Conservation (phyloP, 352 stramenopile species). For the Globisporangium orthogonon region DNA sequence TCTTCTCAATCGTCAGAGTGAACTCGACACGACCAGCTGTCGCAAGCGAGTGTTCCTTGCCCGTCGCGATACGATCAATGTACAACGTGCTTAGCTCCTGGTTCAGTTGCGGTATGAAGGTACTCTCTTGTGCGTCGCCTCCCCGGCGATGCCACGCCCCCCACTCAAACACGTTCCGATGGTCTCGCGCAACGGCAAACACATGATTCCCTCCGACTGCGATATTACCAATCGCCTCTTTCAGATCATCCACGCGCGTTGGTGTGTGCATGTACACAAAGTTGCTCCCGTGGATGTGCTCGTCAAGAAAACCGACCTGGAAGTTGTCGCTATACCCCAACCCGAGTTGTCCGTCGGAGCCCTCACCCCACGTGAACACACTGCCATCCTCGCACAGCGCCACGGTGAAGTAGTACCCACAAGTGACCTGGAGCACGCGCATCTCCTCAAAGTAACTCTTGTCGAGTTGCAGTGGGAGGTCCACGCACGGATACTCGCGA, state of each 20-base stretch:
- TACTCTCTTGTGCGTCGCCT: conserved; percentile 38
- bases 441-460: conserved; percentile 71
- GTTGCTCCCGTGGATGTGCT: conserved; percentile 62
- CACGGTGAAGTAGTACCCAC: conserved; percentile 68
- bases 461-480: conserved; percentile 65
- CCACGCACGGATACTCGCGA: conserved; percentile 55
- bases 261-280: conserved; percentile 73
- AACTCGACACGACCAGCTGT: conserved; percentile 40
- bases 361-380: conserved; percentile 69
- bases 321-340: conserved; percentile 60
- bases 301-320: conserved; percentile 58
- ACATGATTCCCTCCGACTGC: conserved; percentile 64
- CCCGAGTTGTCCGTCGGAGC: conserved; percentile 65
- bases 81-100: conserved; percentile 33
- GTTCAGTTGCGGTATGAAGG: conserved; percentile 45
- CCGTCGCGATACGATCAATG: conserved; percentile 39
- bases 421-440: conserved; percentile 59
- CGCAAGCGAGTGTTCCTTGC: conserved; percentile 60
- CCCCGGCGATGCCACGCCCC: conserved; percentile 51
- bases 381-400: conserved; percentile 64
- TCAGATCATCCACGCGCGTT: conserved; percentile 45
- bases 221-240: conserved; percentile 46
- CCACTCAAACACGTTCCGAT: conserved; percentile 58
- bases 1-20: conserved; percentile 30
- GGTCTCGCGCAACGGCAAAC: conserved; percentile 45